These are phyloP conservation scores for Aquilaria sinensis DNA, from an alignment of 345 rosid genomes.

Conservation along the genomic window DNA sequence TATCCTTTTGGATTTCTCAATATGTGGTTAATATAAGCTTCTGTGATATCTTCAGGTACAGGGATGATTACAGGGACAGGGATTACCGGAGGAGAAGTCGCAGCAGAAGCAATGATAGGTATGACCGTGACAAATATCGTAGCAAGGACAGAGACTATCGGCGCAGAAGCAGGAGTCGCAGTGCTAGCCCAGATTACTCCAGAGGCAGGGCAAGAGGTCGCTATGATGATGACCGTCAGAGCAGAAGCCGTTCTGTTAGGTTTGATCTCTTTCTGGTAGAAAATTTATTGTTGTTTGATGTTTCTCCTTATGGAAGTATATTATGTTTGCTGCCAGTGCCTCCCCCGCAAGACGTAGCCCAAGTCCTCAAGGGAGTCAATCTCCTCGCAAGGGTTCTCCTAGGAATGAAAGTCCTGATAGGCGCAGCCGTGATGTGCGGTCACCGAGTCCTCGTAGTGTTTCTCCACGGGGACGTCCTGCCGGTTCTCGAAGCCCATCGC, in stretches of 20 bases:
- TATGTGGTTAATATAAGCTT: neutral
- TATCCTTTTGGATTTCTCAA: too few species aligned
- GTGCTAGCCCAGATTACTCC: conserved; percentile 36
- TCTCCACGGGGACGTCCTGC: conserved; percentile 34
- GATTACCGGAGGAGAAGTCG: conserved; percentile 40
- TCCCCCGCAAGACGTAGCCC: conserved; percentile 40
- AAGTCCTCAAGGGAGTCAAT: conserved; percentile 26
- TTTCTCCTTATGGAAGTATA: conserved; percentile 7
- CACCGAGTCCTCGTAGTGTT: conserved; percentile 38
- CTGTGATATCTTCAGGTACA: conserved; percentile 10
- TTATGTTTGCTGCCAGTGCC: conserved; percentile 21
- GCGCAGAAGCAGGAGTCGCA: conserved; percentile 44
- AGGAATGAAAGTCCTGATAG: conserved; percentile 35
- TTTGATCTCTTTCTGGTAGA: conserved; percentile 4
- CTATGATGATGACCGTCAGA: conserved; percentile 35
- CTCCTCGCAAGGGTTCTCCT: conserved; percentile 28
- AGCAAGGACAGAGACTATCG: conserved; percentile 34
- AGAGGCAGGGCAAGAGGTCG: conserved; percentile 41
- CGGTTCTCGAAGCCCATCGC: conserved; percentile 41
- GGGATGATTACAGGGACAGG: conserved; percentile 34
- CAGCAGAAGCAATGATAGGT: conserved; percentile 44
- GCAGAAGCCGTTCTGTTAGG: conserved; percentile 48
- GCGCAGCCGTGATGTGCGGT: conserved; percentile 25
- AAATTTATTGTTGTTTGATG: neutral
- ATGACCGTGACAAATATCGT: conserved; percentile 36